Evolutionary conservation across 2,329 filamentous ascomycete genomes (phyloP).

Genomic region (Penicillium sp.): DNA sequence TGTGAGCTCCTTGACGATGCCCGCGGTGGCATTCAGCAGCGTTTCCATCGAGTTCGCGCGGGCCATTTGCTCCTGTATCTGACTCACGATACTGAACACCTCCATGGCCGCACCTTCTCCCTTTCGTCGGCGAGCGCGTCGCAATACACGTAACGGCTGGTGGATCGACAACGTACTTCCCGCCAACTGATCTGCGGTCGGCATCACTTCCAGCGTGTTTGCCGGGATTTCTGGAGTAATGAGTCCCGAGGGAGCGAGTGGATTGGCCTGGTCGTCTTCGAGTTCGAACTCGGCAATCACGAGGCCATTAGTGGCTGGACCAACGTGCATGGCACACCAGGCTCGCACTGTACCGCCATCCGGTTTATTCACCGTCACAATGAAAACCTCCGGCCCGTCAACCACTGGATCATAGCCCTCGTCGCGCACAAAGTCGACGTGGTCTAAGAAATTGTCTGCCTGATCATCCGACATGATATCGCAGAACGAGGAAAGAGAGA

Average conservation of each 20-base stretch:
- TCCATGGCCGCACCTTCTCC: slow-evolving; percentile 88
- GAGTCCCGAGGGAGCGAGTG: slow-evolving; percentile 28
- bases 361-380: slow-evolving; percentile 70
- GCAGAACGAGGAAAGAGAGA: slow-evolving; percentile 75
- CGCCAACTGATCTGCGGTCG: slow-evolving; percentile 73
- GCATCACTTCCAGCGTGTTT: slow-evolving; percentile 72
- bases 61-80: slow-evolving; percentile 81
- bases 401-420: slow-evolving; percentile 75
- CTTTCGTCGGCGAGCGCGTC: slow-evolving; percentile 74
- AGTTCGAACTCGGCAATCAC: slow-evolving; percentile 89
- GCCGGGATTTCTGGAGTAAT: slow-evolving; percentile 26
- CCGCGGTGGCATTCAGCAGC: slow-evolving; percentile 81
- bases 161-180: slow-evolving; percentile 78
- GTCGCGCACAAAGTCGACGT: slow-evolving; percentile 85
- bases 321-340: slow-evolving; percentile 87
- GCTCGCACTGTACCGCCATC: slow-evolving; percentile 66
- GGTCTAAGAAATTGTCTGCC: slow-evolving; percentile 80
- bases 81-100: slow-evolving; percentile 89
- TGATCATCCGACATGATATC: slow-evolving; percentile 85
- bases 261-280: slow-evolving; percentile 74
- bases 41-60: slow-evolving; percentile 68
- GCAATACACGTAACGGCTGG: slow-evolving; percentile 75
- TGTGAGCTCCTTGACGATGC: slow-evolving; percentile 85
- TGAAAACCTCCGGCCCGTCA: slow-evolving; percentile 87
- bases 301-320: slow-evolving; percentile 68